Percentiles rank a stretch among this genome's conserved stretches.
These are phyloP conservation scores for Tolypocladium nubicola DNA, from an alignment of 2,329 filamentous ascomycete genomes.

Conservation along the genomic window DNA sequence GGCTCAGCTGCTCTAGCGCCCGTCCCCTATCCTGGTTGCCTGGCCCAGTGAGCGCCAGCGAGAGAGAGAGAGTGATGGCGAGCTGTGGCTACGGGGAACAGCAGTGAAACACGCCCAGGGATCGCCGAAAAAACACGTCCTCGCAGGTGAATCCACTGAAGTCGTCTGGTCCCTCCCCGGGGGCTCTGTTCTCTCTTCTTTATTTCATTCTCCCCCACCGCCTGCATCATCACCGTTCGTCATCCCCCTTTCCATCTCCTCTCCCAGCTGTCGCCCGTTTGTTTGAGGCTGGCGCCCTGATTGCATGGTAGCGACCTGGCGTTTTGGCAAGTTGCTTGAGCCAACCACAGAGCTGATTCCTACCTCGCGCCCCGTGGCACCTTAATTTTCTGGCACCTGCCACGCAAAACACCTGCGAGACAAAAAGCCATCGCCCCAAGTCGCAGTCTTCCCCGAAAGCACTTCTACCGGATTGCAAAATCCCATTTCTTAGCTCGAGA, in stretches of 20 bases:
- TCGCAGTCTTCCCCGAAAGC: background rate
- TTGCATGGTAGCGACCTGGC: background rate
- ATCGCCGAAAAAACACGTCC: background rate
- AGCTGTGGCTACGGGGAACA: background rate
- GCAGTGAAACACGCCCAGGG: background rate
- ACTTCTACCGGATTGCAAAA: background rate
- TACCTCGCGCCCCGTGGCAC: background rate
- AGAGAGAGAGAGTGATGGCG: background rate
- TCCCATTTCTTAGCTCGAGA: constrained; percentile 9
- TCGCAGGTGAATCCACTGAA: background rate
- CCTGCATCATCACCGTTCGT: background rate
- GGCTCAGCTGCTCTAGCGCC: background rate
- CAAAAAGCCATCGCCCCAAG: background rate
- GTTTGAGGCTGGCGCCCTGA: background rate
- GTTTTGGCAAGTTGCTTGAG: background rate
- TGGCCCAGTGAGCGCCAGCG: background rate
- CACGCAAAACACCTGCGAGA: background rate
- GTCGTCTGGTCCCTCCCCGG: background rate
- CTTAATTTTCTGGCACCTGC: background rate
- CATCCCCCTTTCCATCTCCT: background rate
- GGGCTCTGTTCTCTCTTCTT: background rate
- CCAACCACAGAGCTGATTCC: background rate
- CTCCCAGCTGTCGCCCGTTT: background rate
- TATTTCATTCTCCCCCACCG: background rate
- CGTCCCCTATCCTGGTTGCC: background rate